A percentile compares a stretch with the other conserved stretches of the same genome.
These are phyloP conservation scores for Lignosus rhinocerotis DNA, from an alignment of 1,284 basidiomycete genomes.

Conservation along the genomic window DNA sequence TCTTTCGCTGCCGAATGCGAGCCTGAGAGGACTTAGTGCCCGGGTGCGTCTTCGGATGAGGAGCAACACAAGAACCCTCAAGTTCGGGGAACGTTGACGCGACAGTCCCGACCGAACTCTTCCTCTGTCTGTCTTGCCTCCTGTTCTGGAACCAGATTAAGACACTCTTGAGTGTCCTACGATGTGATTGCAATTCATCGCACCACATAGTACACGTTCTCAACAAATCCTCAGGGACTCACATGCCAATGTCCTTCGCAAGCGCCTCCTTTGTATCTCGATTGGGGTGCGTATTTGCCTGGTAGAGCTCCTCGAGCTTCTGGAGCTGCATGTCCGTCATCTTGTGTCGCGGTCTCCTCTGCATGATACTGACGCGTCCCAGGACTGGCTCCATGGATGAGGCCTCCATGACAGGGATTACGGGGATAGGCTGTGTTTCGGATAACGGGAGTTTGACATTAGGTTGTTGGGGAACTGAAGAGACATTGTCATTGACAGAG, in stretches of 20 bases:
- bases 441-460: background rate
- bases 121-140: conserved; percentile 26
- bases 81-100: background rate
- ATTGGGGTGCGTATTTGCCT: conserved; percentile 40
- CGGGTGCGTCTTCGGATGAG: background rate
- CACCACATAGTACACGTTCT: background rate
- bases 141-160: conserved; percentile 37
- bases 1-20: too few species aligned
- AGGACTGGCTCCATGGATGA: conserved; percentile 10
- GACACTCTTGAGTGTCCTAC: conserved; percentile 31
- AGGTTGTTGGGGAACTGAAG: background rate
- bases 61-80: background rate
- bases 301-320: conserved; percentile 41
- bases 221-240: conserved; percentile 24
- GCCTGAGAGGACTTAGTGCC: too few species aligned
- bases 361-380: background rate
- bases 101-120: background rate
- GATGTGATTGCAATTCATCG: background rate
- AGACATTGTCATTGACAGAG: background rate
- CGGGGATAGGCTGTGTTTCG: background rate
- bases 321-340: conserved; percentile 41
- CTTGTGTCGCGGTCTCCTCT: conserved; percentile 39
- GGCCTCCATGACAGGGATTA: conserved; percentile 10
- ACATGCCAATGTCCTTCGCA: conserved; percentile 41
- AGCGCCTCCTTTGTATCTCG: conserved; percentile 40